Evolutionary conservation across 768 basidiomycete genomes (phyloP).

Genomic region (Lactarius indigo): DNA sequence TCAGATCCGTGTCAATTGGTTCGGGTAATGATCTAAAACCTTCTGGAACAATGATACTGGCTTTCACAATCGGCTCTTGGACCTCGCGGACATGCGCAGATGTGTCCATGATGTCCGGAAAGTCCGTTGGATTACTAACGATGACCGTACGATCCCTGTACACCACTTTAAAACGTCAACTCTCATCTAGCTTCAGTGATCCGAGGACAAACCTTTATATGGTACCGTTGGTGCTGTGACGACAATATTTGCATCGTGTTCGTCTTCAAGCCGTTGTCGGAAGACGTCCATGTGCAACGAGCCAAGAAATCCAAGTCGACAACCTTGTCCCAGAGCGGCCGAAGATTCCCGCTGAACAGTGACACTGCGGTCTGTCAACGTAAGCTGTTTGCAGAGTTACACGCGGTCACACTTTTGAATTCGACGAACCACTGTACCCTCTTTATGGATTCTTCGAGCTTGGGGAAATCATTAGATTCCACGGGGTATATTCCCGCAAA

Average conservation of each 20-base stretch:
- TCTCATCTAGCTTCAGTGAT: conserved; percentile 4
- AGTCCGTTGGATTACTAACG: conserved; percentile 93
- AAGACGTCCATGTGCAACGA: conserved; percentile 97
- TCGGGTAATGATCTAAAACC: conserved; percentile 40
- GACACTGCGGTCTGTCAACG: conserved; percentile 84
- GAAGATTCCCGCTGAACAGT: conserved; percentile 90
- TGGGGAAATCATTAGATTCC: conserved; percentile 85
- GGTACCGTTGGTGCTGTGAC: conserved; percentile 96
- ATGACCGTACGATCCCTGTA: conserved; percentile 57
- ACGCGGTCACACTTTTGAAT: conserved; percentile 4
- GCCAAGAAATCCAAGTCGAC: conserved; percentile 91
- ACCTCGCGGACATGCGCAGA: conserved; percentile 61
- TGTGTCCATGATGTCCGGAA: conserved; percentile 75
- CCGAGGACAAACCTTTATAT: conserved; percentile 60
- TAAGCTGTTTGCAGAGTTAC: conserved; percentile 48
- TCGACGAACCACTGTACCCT: conserved; percentile 48
- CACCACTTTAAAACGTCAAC: conserved; percentile 50
- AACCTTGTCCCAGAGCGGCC: conserved; percentile 91
- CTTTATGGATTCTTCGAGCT: conserved; percentile 94
- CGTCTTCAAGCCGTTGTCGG: conserved; percentile 94
- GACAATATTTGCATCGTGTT: conserved; percentile 92
- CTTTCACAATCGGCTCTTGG: conserved; percentile 90
- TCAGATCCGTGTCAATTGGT: not conserved
- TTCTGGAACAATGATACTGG: conserved; percentile 92
- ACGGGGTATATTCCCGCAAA: conserved; percentile 94